Percentiles rank a stretch among this genome's conserved stretches.
phyloP scores from a whole-genome alignment of 768 basidiomycete genomes.

The Lactarius sp. region DNA sequence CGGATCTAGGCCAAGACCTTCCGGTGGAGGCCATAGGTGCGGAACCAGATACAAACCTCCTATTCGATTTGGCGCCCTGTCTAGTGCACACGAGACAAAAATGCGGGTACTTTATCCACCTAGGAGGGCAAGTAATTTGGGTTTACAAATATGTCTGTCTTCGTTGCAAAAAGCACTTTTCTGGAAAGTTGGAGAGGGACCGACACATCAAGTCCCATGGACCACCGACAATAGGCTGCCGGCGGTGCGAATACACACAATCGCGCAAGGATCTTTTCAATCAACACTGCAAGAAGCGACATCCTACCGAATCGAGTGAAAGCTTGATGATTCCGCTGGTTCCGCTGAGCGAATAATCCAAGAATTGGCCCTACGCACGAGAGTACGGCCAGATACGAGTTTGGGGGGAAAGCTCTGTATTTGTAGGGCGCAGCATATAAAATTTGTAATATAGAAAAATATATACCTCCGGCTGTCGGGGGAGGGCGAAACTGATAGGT shows the following conservation, averaged over 20 bases:
- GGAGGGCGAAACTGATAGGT: too few species aligned
- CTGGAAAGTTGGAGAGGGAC: slow-evolving; percentile 16
- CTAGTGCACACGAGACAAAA: not conserved
- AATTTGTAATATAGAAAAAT: too few species aligned
- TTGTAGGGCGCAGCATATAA: too few species aligned
- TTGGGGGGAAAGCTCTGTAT: too few species aligned
- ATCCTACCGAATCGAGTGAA: slow-evolving; percentile 8
- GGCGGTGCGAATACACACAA: slow-evolving; percentile 15
- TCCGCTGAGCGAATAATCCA: not conserved
- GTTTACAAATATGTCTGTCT: not conserved
- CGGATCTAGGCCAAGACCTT: not conserved
- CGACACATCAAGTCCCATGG: slow-evolving; percentile 15
- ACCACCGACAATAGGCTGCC: slow-evolving; percentile 21
- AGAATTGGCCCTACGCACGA: too few species aligned
- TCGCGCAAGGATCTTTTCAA: slow-evolving; percentile 18
- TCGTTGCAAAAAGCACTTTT: not conserved
- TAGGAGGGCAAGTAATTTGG: not conserved
- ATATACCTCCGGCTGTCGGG: too few species aligned
- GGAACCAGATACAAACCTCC: not conserved
- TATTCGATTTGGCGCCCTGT: not conserved
- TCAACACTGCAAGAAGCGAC: slow-evolving; percentile 19
- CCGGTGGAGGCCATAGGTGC: not conserved
- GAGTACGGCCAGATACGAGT: too few species aligned
- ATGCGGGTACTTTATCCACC: not conserved
- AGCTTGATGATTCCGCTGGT: slow-evolving; percentile 3